A percentile compares a stretch with the other conserved stretches of the same genome.
Evolutionary conservation across 441 rosid genomes (phyloP).

Genomic region (Omphalea diandra): DNA sequence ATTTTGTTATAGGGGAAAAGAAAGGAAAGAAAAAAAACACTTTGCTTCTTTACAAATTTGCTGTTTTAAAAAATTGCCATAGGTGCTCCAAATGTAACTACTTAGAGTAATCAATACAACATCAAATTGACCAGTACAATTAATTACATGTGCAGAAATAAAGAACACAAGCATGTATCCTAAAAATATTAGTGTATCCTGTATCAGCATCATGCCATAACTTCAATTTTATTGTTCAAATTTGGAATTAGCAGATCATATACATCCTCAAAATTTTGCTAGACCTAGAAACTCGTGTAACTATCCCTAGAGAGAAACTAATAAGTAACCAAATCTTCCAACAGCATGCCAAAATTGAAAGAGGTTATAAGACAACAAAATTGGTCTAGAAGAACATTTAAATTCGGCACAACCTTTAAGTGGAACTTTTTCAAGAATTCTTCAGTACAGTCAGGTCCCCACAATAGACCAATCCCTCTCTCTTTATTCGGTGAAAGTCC

Average conservation of each 20-base stretch:
- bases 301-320: background rate
- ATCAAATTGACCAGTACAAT: background rate
- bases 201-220: background rate
- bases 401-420: slow-evolving; percentile 52
- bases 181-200: background rate
- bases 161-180: too few species aligned
- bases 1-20: too few species aligned
- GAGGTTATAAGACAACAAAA: background rate
- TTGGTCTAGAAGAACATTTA: slow-evolving; percentile 8
- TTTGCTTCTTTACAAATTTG: background rate
- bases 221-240: background rate
- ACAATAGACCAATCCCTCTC: slow-evolving; percentile 91
- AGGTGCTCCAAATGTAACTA: background rate
- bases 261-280: background rate
- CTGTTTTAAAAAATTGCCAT: background rate
- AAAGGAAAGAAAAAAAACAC: too few species aligned
- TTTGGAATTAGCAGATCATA: background rate
- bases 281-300: background rate
- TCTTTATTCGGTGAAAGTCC: slow-evolving; percentile 89
- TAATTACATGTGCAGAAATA: background rate
- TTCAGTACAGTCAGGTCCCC: slow-evolving; percentile 98
- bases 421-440: slow-evolving; percentile 67
- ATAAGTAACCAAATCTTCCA: background rate
- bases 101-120: background rate
- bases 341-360: slow-evolving; percentile 6